Evolutionary conservation across 305 asterid genomes (phyloP), one percentile per base, ranked within the genome.

Genomic region (Fraxinus latifolia): DNA sequence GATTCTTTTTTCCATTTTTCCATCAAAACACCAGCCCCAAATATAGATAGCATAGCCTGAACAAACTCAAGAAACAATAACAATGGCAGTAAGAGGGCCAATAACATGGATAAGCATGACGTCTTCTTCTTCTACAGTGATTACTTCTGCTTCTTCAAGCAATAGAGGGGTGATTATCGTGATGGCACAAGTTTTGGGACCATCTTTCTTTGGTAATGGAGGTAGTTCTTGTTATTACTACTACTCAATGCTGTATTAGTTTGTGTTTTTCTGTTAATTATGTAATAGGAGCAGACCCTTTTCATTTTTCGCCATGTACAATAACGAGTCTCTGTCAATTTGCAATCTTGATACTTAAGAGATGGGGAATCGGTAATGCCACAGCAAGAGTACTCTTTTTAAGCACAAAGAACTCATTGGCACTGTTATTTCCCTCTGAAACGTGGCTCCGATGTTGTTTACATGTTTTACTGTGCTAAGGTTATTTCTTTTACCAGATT

Each of bases 41-140:
- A 19, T 17, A 11, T 7, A 62, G 11, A 58, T 58, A 19, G 68
- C 29, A 27, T 27, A 50, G 60, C 60, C 21, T 50, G 8, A 19
- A 58, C 19, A 58, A 19, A 19, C 68, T 19, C 68, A 78, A 39
- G n/a, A 23, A 9, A 39, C 68, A 50, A 67, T 71, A 85, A 74
- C 53, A 32, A 90, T 91, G 93, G 91, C 94, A 14, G 85, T 87
- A 21, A 88, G 90, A 87, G 87, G 90, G 82, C 88, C 90, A 60
- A 71, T 87, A 8, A 62, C 90, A 74, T 88, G 91, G 83, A 70
- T 87, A 81, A 86, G 89, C 84, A 82, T 88, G 89, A 83, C 89
- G 78, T 87, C 94, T 53, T 76, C 91, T 82, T 88, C 94, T 62
- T 77, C 92, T 25, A 78, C 90, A 34, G 86, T 86, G 70, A 70